A percentile compares a stretch with the other conserved stretches of the same genome.
phyloP scores from a whole-genome alignment of 2,329 filamentous ascomycete genomes.

The Aspergillus sp. region DNA sequence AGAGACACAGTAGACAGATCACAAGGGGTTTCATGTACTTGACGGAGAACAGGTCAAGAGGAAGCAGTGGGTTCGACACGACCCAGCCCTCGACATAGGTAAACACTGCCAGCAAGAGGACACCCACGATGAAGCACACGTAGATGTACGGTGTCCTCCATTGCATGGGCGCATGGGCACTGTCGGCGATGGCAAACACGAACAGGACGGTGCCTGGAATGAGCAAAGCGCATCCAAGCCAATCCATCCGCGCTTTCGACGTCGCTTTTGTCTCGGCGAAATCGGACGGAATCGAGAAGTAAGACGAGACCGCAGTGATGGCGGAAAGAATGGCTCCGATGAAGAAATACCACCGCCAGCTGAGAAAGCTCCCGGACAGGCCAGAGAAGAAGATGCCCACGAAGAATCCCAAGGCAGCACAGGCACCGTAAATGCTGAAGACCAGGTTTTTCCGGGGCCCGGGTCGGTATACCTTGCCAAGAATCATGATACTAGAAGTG shows the following conservation, averaged over 20 bases:
- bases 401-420: slow-evolving; percentile 49
- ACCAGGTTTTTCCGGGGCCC: slow-evolving; percentile 68
- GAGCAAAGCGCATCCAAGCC: slow-evolving; percentile 60
- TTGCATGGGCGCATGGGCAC: slow-evolving; percentile 63
- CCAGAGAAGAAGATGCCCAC: slow-evolving; percentile 65
- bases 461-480: slow-evolving; percentile 64
- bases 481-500: slow-evolving; percentile 64
- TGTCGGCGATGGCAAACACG: slow-evolving; percentile 73
- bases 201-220: slow-evolving; percentile 65
- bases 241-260: slow-evolving; percentile 62
- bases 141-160: slow-evolving; percentile 75
- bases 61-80: slow-evolving; percentile 65
- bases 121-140: slow-evolving; percentile 61
- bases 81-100: slow-evolving; percentile 73
- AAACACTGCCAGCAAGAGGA: slow-evolving; percentile 57
- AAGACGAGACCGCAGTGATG: slow-evolving; percentile 45
- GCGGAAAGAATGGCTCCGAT: slow-evolving; percentile 56
- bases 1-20: slow-evolving; percentile 61
- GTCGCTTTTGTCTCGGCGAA: slow-evolving; percentile 34
- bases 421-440: slow-evolving; percentile 58
- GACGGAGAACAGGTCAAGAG: slow-evolving; percentile 65
- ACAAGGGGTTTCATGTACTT: slow-evolving; percentile 66
- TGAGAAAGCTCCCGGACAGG: slow-evolving; percentile 52
- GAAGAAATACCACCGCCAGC: slow-evolving; percentile 68
- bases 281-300: slow-evolving; percentile 46